phyloP scores from a whole-genome alignment of 345 rosid genomes.

The Acer campestre region DNA sequence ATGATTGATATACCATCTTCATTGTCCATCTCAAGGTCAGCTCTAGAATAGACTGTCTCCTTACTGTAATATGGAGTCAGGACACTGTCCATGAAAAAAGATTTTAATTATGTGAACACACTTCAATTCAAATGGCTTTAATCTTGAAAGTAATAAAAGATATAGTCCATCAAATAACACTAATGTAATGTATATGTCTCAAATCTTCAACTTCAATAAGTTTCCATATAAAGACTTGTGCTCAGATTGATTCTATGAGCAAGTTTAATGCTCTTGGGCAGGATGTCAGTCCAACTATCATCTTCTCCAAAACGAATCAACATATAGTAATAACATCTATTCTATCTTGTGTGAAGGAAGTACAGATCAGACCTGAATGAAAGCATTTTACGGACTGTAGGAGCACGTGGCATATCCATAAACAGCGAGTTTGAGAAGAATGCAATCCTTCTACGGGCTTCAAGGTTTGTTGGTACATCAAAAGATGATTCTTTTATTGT shows the following conservation, averaged over 20 bases:
- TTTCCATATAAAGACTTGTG: neutral
- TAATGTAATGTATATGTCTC: neutral
- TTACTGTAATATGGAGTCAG: constrained; percentile 97
- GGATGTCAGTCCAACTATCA: constrained; percentile 9
- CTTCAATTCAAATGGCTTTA: constrained; percentile 3
- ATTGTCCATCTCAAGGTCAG: constrained; percentile 93
- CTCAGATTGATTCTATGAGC: neutral
- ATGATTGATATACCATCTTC: constrained; percentile 96
- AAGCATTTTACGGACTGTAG: constrained; percentile 90
- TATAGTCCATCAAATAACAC: constrained; percentile 13
- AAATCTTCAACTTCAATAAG: neutral
- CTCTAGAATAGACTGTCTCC: constrained; percentile 88
- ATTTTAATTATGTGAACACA: constrained; percentile 6
- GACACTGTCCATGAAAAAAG: constrained; percentile 58
- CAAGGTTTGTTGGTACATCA: constrained; percentile 92
- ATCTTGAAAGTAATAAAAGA: neutral
- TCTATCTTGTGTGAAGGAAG: constrained; percentile 13
- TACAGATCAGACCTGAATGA: constrained; percentile 67
- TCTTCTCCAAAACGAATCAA: constrained; percentile 10
- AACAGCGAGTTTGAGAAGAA: constrained; percentile 92
- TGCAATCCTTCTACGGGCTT: constrained; percentile 94
- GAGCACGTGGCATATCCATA: constrained; percentile 98
- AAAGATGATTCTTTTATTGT: constrained; percentile 89
- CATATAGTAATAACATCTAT: neutral
- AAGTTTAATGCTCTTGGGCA: neutral